phyloP scores from a whole-genome alignment of 2,329 filamentous ascomycete genomes.

The Ophiostoma pallidulum region DNA sequence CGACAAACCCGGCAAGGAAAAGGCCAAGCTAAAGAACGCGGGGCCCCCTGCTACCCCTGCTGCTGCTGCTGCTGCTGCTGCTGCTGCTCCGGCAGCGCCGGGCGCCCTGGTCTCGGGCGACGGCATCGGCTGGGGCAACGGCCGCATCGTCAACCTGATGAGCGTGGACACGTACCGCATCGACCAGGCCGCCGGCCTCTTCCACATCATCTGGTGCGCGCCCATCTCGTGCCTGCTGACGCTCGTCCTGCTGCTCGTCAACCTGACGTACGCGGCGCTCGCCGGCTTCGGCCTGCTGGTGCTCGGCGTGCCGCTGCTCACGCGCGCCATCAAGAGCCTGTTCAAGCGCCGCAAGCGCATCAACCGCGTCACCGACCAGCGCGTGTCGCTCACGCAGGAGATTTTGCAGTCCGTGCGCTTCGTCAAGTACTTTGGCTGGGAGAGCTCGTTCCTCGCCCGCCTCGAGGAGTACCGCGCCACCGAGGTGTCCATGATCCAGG shows the following conservation, averaged over 20 bases:
- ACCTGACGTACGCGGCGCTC: slow-evolving; percentile 81
- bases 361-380: slow-evolving; percentile 89
- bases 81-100: not conserved
- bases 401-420: slow-evolving; percentile 86
- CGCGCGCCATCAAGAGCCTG: slow-evolving; percentile 64
- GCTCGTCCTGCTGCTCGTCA: slow-evolving; percentile 70
- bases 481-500: slow-evolving; percentile 78
- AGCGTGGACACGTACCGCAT: slow-evolving; percentile 90
- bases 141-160: slow-evolving; percentile 87
- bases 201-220: slow-evolving; percentile 85
- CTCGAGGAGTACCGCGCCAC: slow-evolving; percentile 62
- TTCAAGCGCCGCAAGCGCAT: slow-evolving; percentile 68
- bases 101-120: slow-evolving; percentile 50
- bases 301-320: slow-evolving; percentile 67
- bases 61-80: not conserved
- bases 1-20: slow-evolving; percentile 29
- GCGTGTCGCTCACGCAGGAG: slow-evolving; percentile 85
- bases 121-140: slow-evolving; percentile 82
- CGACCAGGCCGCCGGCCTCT: slow-evolving; percentile 77
- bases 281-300: slow-evolving; percentile 79
- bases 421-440: slow-evolving; percentile 96
- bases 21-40: slow-evolving; percentile 25
- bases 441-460: slow-evolving; percentile 72
- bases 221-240: slow-evolving; percentile 72
- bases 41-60: not conserved